These are phyloP conservation scores for Malus asiatica DNA, from an alignment of 306 rosid species.

Conservation along the genomic window DNA sequence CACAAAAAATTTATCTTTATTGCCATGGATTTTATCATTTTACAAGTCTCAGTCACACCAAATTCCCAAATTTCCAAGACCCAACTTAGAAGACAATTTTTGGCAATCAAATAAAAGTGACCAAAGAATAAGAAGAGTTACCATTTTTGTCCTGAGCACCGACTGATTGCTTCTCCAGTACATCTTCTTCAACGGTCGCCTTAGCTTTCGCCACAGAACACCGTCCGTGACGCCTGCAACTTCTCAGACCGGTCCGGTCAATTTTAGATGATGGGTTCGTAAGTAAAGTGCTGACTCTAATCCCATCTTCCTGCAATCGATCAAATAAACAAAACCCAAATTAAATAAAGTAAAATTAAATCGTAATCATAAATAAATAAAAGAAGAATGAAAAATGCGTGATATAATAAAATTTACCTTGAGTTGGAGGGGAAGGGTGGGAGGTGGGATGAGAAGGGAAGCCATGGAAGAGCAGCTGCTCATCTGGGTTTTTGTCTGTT, in stretches of 20 bases:
- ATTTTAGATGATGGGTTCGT: conserved; percentile 26
- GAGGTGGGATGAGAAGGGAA: conserved; percentile 43
- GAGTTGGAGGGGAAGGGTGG: conserved; percentile 33
- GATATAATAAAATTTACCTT: conserved; percentile 31
- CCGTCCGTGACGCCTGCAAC: conserved; percentile 25
- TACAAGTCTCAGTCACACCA: not conserved
- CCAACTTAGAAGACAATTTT: not conserved
- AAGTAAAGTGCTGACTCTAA: conserved; percentile 4
- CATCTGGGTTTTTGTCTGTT: conserved; percentile 7
- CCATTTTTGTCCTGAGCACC: conserved; percentile 30
- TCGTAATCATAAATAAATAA: not conserved
- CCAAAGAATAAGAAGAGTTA: conserved; percentile 15
- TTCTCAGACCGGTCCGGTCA: conserved; percentile 18
- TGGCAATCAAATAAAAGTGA: not conserved
- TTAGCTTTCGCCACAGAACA: conserved; percentile 35
- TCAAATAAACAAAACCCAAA: not conserved
- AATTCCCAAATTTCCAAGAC: conserved; percentile 1
- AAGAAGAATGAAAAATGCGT: not conserved
- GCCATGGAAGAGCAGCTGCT: conserved; percentile 47
- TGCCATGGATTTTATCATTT: not conserved
- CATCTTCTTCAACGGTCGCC: conserved; percentile 44
- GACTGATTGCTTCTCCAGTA: conserved; percentile 37
- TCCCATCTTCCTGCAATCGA: conserved; percentile 38
- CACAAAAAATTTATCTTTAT: not conserved
- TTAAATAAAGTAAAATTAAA: not conserved